Conservation (phyloP, 495 filamentous ascomycete genomes). For the Hypoxylon fuscum region DNA sequence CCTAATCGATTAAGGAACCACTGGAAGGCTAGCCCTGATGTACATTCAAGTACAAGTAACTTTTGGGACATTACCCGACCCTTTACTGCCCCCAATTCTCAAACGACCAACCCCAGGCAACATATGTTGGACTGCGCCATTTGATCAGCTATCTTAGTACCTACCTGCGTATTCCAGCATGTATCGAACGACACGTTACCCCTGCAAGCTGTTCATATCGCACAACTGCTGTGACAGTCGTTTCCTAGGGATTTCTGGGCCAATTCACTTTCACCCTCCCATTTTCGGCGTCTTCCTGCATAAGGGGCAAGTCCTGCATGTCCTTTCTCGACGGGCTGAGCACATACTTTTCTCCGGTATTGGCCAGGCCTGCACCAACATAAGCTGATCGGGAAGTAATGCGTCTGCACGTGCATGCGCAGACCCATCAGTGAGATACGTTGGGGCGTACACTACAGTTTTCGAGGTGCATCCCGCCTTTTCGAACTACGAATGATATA, state of each 20-base stretch:
- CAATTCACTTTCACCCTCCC: conserved; percentile 8
- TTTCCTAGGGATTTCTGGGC: conserved; percentile 4
- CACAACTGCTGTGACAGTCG: conserved; percentile 9
- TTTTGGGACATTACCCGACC: conserved; percentile 28
- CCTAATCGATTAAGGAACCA: conserved; percentile 15
- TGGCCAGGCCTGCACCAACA: conserved; percentile 29
- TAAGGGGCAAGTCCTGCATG: conserved; percentile 15
- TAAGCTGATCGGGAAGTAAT: conserved; percentile 35
- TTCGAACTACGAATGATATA: conserved; percentile 19
- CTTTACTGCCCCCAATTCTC: conserved; percentile 27
- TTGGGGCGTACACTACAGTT: conserved; percentile 30
- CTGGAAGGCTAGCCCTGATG: conserved; percentile 16
- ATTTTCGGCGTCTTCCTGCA: conserved; percentile 26
- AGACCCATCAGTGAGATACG: conserved; percentile 26
- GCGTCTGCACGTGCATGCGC: conserved; percentile 33
- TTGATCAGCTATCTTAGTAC: conserved; percentile 17
- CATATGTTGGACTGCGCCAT: conserved; percentile 21
- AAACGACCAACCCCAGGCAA: conserved; percentile 13
- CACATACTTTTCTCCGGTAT: conserved; percentile 35
- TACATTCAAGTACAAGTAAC: conserved; percentile 23
- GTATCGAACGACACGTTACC: conserved; percentile 8
- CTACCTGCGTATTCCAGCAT: conserved; percentile 11
- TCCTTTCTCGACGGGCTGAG: conserved; percentile 28
- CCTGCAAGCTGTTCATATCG: conserved; percentile 19
- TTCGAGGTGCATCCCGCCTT: conserved; percentile 24